These are phyloP conservation scores for Boletus coccyginus DNA, from an alignment of 768 basidiomycete species.

Conservation along the genomic window DNA sequence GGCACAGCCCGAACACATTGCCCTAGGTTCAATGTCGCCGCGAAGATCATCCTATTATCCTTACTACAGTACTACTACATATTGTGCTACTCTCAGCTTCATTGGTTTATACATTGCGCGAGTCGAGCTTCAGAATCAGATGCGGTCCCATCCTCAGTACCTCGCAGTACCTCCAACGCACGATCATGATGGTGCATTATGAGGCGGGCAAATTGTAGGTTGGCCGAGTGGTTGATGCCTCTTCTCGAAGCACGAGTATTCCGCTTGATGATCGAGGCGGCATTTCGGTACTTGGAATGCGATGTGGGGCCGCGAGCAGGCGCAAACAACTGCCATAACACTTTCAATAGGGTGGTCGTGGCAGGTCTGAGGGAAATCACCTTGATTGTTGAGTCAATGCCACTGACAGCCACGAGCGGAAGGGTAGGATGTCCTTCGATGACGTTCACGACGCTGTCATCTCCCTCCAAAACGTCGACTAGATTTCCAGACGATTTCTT, in stretches of 20 bases:
- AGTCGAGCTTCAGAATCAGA: constrained; percentile 27
- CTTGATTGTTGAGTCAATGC: constrained; percentile 85
- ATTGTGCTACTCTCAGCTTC: neutral
- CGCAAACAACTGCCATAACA: constrained; percentile 55
- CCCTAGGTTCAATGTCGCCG: neutral
- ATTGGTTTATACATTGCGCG: constrained; percentile 30
- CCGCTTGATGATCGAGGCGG: constrained; percentile 51
- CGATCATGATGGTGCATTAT: constrained; percentile 31
- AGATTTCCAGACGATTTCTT: constrained; percentile 61
- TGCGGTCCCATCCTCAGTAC: constrained; percentile 18
- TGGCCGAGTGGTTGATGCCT: constrained; percentile 15
- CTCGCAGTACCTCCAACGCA: constrained; percentile 22
- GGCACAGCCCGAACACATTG: constrained; percentile 1
- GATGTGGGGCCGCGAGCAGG: constrained; percentile 45
- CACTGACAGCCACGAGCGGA: constrained; percentile 81
- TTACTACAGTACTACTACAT: neutral
- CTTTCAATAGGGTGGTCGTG: neutral
- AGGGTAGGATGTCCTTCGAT: constrained; percentile 79
- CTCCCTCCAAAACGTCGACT: constrained; percentile 81
- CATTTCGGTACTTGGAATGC: constrained; percentile 55
- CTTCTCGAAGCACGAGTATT: constrained; percentile 43
- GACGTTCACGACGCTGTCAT: constrained; percentile 78
- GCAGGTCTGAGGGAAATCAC: constrained; percentile 35
- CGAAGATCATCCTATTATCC: neutral
- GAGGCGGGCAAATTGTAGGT: constrained; percentile 30